Evolutionary conservation across 306 rosid genomes (phyloP), one percentile per base, ranked within the genome.

Genomic region (Rubus idaeus): DNA sequence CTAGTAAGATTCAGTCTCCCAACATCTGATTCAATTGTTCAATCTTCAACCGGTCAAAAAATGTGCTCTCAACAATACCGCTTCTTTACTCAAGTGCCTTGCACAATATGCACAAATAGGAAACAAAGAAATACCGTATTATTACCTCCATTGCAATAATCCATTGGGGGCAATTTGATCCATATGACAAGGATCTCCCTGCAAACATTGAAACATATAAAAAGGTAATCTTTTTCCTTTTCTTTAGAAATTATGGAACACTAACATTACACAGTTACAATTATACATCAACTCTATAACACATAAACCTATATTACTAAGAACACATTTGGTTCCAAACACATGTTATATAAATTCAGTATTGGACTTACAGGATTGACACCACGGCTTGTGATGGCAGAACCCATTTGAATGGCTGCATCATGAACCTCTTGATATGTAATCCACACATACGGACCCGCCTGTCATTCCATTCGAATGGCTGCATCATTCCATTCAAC

Each of bases 181-280:
- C n/a, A 91, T 93, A 64, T 97, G 97, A 78, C 98, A 93, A 63
- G 89, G 90, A 77, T 88, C 91, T 41, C 98, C 97, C 98, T 95
- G 71, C 56, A 58, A 35, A 79, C 46, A 77, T 49, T 6, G 9
- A 57, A 42, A 73, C 35, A 41, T 14, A 72, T 55, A 1, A 53
- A 57, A 73, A 17, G n/a, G 9, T 21, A 41, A 56, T 3, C 23
- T 20, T 0, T 18, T 26, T 35, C 30, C 55, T 26, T 26, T 26
- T 26, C 30, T 26, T 26, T 26, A 26, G 30, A 0, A 0, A 26
- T 26, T 0, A 26, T 26, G 30, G 1, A 26, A 26, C 30, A 26
- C 30, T 26, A 26, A 1, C 53, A 21, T 5, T 68, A 20, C 39
- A 1, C 14, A 10, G 35, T 0, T 42, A 71, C 12, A 13, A 7